These are phyloP conservation scores for Calonectria multiphialidica DNA, from an alignment of 2,329 filamentous ascomycete genomes.

Conservation along the genomic window DNA sequence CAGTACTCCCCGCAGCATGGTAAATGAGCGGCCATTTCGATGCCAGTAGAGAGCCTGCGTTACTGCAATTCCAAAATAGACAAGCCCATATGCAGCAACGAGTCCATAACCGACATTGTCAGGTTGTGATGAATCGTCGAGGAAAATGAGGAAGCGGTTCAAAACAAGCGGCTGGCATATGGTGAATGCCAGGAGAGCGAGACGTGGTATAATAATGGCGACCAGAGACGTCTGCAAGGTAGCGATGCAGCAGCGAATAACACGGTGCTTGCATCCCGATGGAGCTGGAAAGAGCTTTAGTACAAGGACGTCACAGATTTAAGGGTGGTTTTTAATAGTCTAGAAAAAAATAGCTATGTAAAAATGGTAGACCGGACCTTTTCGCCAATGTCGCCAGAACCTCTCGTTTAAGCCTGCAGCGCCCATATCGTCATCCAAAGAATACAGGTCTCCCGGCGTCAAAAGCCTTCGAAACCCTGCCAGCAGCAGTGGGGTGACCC, in stretches of 20 bases:
- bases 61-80: slow-evolving; percentile 48
- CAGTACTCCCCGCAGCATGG: slow-evolving; percentile 47
- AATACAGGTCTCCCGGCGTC: slow-evolving; percentile 49
- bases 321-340: slow-evolving; percentile 14
- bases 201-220: slow-evolving; percentile 46
- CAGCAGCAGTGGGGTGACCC: slow-evolving; percentile 52
- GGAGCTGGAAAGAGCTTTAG: slow-evolving; percentile 34
- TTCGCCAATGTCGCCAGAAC: slow-evolving; percentile 48
- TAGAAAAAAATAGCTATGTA: slow-evolving; percentile 31
- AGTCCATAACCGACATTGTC: slow-evolving; percentile 47
- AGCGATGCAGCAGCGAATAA: slow-evolving; percentile 43
- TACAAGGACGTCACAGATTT: slow-evolving; percentile 31
- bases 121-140: slow-evolving; percentile 40
- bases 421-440: slow-evolving; percentile 49
- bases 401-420: slow-evolving; percentile 43
- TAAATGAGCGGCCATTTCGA: slow-evolving; percentile 47
- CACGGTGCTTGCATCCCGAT: slow-evolving; percentile 35
- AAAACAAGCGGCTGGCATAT: slow-evolving; percentile 53
- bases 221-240: slow-evolving; percentile 46
- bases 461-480: slow-evolving; percentile 52
- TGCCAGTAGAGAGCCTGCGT: slow-evolving; percentile 48
- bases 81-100: slow-evolving; percentile 48
- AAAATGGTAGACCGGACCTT: slow-evolving; percentile 33
- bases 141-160: slow-evolving; percentile 48
- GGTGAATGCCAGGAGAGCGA: slow-evolving; percentile 50